phyloP scores from a whole-genome alignment of 306 rosid species.

The Castanopsis chinensis region DNA sequence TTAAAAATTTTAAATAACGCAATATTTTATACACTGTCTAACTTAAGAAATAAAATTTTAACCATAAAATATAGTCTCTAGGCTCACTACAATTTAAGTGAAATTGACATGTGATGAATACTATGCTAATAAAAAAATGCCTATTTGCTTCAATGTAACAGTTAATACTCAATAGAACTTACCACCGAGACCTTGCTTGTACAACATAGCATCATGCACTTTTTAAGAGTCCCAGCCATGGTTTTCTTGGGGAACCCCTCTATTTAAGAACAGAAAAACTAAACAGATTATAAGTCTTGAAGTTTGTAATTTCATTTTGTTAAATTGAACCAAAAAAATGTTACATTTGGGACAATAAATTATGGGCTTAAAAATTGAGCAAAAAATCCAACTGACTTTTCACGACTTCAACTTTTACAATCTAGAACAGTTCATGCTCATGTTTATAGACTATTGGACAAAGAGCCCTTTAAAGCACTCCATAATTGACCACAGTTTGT shows the following conservation, averaged over 20 bases:
- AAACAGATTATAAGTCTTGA: not conserved
- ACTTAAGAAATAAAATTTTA: too few species aligned
- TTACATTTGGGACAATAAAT: too few species aligned
- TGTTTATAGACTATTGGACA: not conserved
- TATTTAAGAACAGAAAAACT: not conserved
- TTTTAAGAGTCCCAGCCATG: conserved; percentile 48
- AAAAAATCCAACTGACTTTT: too few species aligned
- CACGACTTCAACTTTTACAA: too few species aligned
- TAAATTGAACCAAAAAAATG: too few species aligned
- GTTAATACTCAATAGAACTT: not conserved
- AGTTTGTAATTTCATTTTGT: too few species aligned
- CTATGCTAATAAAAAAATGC: not conserved
- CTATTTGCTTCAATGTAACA: not conserved
- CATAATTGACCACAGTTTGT: not conserved
- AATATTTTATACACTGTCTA: accelerated
- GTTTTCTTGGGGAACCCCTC: not conserved
- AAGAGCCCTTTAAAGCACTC: not conserved
- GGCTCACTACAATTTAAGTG: too few species aligned
- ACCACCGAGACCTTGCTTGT: conserved; percentile 50
- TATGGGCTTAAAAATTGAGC: too few species aligned
- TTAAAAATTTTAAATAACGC: too few species aligned
- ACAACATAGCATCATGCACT: conserved; percentile 54
- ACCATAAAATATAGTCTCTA: too few species aligned
- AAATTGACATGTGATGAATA: too few species aligned
- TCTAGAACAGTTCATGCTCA: too few species aligned